Base-by-base conservation (phyloP, 805 yeast species). In the Candida broadrunensis region DNA sequence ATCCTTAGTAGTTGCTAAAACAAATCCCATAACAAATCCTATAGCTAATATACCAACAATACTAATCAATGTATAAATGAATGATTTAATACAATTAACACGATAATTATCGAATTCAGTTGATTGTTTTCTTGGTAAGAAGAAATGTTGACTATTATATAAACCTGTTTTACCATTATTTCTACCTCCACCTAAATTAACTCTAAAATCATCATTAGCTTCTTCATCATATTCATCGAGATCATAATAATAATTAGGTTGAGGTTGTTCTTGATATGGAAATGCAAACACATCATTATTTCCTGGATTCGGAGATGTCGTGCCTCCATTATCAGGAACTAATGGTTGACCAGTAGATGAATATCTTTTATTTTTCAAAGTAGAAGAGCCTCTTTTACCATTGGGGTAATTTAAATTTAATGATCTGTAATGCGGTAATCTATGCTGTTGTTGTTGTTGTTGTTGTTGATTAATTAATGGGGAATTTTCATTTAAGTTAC, bases 1-100 rank as follows among this genome's bases (percentile, higher is more conserved):
- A 42, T 91, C 97, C 50, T 88, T 88, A 15, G 88, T 83, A 1
- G 96, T 82, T 0, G 97, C 97, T 32, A 90, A 65, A 2, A 89
- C 65, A 55, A 90, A 87, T 0, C 98, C 98, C 53, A 83, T 71
- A 4, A 85, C 68, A 54, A 91, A 88, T 1, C 96, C 96, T 23
- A 85, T 58, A 1, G 81, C 67, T 9, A 87, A 60, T n/a, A 88
- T 68, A 12, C 75, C 57, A 13, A 78, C 48, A 2, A 78, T 71
- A 27, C 74, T 53, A 31, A 70, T 49, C 25, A 75, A 46, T 0
- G 81, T 72, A 46, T 75, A 77, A 37, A 68, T 52, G 24, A 68
- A 60, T 5, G 60, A 58, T 38, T 58, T 65, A 30, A 64, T 36
- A 36, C 58, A 60, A 33, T 48, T 55, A 25, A 48, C 43, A 33